phyloP scores from a whole-genome alignment of 768 basidiomycete species.

The Amanita molliuscula region DNA sequence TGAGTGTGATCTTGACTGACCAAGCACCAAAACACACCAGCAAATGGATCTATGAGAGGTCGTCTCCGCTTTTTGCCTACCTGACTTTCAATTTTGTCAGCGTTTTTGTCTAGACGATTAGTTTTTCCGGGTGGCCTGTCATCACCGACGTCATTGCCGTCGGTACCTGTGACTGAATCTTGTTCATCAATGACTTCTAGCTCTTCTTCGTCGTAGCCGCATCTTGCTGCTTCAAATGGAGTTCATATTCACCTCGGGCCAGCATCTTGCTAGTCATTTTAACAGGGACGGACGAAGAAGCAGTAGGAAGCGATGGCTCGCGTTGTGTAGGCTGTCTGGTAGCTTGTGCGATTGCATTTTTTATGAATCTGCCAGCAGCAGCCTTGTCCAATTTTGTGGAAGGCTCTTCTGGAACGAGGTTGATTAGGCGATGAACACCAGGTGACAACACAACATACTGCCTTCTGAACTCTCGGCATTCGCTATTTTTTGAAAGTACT shows the following conservation, averaged over 20 bases:
- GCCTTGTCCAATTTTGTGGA: constrained; percentile 56
- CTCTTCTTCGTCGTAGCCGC: constrained; percentile 25
- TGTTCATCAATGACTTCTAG: constrained; percentile 31
- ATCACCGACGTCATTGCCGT: constrained; percentile 6
- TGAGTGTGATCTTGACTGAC: not conserved
- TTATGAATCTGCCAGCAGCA: constrained; percentile 77
- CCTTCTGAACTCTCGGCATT: constrained; percentile 58
- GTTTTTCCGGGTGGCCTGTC: constrained; percentile 16
- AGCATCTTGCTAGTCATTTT: constrained; percentile 67
- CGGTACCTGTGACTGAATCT: constrained; percentile 3
- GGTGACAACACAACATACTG: constrained; percentile 26
- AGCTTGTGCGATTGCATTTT: constrained; percentile 66
- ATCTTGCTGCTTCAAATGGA: constrained; percentile 40
- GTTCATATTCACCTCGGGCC: constrained; percentile 56
- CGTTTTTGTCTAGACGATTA: not conserved
- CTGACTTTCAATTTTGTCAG: not conserved
- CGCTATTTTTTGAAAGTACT: constrained; percentile 79
- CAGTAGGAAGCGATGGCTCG: not conserved
- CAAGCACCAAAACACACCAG: constrained; percentile 28
- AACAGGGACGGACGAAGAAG: constrained; percentile 26
- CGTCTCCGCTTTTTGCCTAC: constrained; percentile 35
- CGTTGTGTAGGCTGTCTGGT: constrained; percentile 13
- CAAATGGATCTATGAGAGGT: constrained; percentile 52
- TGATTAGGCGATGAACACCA: constrained; percentile 1
- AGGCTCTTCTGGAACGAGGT: constrained; percentile 24